These are phyloP conservation scores for Comarum palustre DNA, from an alignment of 306 rosid genomes.

Conservation along the genomic window DNA sequence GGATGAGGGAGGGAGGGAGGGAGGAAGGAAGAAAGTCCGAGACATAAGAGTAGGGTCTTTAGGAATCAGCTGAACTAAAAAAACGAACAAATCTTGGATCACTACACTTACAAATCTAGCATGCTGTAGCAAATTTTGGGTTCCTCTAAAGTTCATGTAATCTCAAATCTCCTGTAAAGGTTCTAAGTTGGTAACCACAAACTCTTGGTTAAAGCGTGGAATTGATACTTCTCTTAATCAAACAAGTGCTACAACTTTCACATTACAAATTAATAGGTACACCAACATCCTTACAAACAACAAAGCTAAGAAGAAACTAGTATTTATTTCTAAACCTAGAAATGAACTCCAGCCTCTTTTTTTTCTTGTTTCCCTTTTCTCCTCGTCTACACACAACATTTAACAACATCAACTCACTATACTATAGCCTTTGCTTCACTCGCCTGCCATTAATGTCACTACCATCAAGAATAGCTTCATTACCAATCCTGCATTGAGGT, in stretches of 20 bases:
- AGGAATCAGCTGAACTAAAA: no score
- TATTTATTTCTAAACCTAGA: conserved; percentile 32
- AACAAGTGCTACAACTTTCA: conserved; percentile 12
- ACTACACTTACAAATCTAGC: no score
- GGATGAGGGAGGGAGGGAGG: no score
- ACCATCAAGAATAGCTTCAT: conserved; percentile 69
- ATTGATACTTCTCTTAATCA: conserved; percentile 4
- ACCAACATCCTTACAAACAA: conserved; percentile 11
- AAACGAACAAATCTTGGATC: no score
- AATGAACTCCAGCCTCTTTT: conserved; percentile 15
- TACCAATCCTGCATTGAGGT: conserved; percentile 53
- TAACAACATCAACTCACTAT: conserved; percentile 30
- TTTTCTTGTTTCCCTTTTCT: conserved; percentile 16
- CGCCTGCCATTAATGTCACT: conserved; percentile 84
- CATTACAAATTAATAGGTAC: conserved; percentile 19
- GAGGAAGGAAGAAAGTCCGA: no score
- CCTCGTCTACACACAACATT: conserved; percentile 16
- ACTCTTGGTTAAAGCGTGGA: neutral
- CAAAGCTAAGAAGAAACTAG: conserved; percentile 20
- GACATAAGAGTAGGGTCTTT: no score
- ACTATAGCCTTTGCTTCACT: conserved; percentile 82
- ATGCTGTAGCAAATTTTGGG: no score
- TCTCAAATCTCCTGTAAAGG: no score
- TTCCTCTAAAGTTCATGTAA: no score
- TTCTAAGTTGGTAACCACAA: neutral